These are phyloP conservation scores for Cicer bijugum DNA, from an alignment of 306 rosid species.

Conservation along the genomic window DNA sequence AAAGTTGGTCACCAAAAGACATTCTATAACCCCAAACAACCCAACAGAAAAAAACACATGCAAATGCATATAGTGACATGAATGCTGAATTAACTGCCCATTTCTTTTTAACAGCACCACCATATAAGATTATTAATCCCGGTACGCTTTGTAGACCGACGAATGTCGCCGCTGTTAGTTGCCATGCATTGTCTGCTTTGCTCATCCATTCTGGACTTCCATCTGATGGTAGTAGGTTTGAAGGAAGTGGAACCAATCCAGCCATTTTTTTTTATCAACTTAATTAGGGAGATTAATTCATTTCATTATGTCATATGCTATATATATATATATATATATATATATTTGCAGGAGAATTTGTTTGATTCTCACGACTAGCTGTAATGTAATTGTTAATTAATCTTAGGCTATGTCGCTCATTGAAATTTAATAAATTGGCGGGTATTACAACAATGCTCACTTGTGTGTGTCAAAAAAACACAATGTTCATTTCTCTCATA, in stretches of 20 bases:
- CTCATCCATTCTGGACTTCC: constrained; percentile 52
- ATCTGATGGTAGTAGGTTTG: constrained; percentile 29
- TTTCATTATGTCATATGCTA: too few species aligned
- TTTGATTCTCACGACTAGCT: too few species aligned
- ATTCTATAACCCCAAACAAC: constrained; percentile 52
- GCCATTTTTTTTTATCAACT: constrained; percentile 6
- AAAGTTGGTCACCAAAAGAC: constrained; percentile 51
- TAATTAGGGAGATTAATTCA: too few species aligned
- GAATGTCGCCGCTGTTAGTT: constrained; percentile 49
- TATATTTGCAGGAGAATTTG: too few species aligned
- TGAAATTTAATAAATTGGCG: too few species aligned
- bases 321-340: too few species aligned
- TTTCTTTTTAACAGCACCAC: constrained; percentile 64
- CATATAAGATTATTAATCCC: constrained; percentile 53
- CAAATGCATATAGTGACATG: constrained; percentile 60
- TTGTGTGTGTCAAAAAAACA: too few species aligned
- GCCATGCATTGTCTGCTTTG: constrained; percentile 64
- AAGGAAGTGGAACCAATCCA: constrained; percentile 25
- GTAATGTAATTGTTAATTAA: too few species aligned
- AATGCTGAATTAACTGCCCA: constrained; percentile 66
- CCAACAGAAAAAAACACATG: constrained; percentile 56
- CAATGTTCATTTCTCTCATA: too few species aligned
- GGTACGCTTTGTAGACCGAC: constrained; percentile 55
- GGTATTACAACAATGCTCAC: too few species aligned
- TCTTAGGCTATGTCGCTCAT: too few species aligned